Evolutionary conservation across 2,329 filamentous ascomycete genomes (phyloP), one percentile per base, ranked within the genome.

Genomic region (Phaeosphaeriaceae sp.): DNA sequence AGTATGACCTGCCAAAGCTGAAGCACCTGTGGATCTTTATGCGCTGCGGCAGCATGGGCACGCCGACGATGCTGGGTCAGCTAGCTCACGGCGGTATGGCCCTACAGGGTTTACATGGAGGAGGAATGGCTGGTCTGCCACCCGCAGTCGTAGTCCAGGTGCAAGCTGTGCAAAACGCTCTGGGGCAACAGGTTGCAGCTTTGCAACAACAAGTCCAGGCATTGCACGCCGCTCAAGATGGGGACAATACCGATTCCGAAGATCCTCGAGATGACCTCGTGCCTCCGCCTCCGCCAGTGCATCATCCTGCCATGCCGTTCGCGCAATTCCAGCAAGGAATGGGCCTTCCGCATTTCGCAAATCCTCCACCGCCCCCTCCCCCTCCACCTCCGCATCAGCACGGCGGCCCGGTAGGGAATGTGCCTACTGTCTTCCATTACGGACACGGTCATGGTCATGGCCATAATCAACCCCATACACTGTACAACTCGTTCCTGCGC

Each of bases 21-120:
- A 75, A 71, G 67, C 72, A 55, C 45, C 60, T 78, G 33, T 76
- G 73, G 68, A 70, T 78, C 19, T 76, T 76, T 55, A 60, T 77
- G 58, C 62, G 68, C 11, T 73, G 68, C 47, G 71, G 66, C 1
- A 66, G 47, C 19, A 57, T 69, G 60, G 69, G 55, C 17, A 57
- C 65, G 2, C 66, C 66, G 56, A 53, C 36, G 40, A 50, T 42
- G 58, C 54, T 53, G 54, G 53, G 54, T 9, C 56, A 49, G 13
- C 31, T 50, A 11, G 59, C 51, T 48, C 51, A 51, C 36, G 56
- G 52, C 17, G 68, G 62, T 24, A 21, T 48, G 45, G 44, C 27
- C 24, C 33, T 55, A 48, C 53, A 55, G 27, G 47, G 24, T 17
- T 60, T 33, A 24, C 53, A 40, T n/a, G 36, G 11, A 13, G 36